phyloP scores from a whole-genome alignment of 768 basidiomycete genomes.

The Lactarius sanguifluus region DNA sequence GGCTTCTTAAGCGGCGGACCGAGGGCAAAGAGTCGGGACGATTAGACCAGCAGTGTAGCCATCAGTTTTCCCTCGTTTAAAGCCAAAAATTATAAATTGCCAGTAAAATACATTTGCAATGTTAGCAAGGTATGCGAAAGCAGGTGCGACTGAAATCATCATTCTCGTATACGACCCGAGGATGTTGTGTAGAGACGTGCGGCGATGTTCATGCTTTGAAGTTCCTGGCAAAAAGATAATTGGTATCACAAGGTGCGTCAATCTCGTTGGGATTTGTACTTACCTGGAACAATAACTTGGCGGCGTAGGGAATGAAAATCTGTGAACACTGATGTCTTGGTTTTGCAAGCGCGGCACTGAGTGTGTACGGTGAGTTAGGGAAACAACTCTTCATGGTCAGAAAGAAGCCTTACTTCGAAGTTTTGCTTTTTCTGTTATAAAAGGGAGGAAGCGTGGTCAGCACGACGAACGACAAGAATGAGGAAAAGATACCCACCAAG shows the following conservation, averaged over 20 bases:
- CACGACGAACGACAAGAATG: slow-evolving; percentile 6
- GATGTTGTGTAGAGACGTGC: slow-evolving; percentile 85
- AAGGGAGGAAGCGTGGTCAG: slow-evolving; percentile 22
- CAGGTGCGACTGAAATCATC: slow-evolving; percentile 26
- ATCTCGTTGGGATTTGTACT: slow-evolving; percentile 27
- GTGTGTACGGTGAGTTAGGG: not conserved
- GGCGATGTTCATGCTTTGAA: slow-evolving; percentile 96
- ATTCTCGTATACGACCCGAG: slow-evolving; percentile 79
- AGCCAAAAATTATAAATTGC: slow-evolving; percentile 23
- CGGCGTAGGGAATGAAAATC: slow-evolving; percentile 92
- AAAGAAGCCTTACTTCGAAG: slow-evolving; percentile 54
- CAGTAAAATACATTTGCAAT: slow-evolving; percentile 39
- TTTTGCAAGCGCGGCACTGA: slow-evolving; percentile 90
- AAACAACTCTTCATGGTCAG: not conserved
- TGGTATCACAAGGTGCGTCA: slow-evolving; percentile 10
- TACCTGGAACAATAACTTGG: slow-evolving; percentile 94
- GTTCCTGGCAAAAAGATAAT: slow-evolving; percentile 51
- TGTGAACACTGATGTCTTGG: slow-evolving; percentile 95
- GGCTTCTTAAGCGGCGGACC: slow-evolving; percentile 54
- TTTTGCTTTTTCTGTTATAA: slow-evolving; percentile 86
- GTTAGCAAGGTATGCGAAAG: slow-evolving; percentile 23
- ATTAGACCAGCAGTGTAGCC: slow-evolving; percentile 16
- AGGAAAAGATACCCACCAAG: slow-evolving; percentile 52
- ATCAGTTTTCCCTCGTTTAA: not conserved
- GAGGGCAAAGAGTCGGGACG: slow-evolving; percentile 16